A percentile compares a stretch with the other conserved stretches of the same genome.
Evolutionary conservation across 129 eudicot genomes (phyloP).

Genomic region (Ambrosia trifida): DNA sequence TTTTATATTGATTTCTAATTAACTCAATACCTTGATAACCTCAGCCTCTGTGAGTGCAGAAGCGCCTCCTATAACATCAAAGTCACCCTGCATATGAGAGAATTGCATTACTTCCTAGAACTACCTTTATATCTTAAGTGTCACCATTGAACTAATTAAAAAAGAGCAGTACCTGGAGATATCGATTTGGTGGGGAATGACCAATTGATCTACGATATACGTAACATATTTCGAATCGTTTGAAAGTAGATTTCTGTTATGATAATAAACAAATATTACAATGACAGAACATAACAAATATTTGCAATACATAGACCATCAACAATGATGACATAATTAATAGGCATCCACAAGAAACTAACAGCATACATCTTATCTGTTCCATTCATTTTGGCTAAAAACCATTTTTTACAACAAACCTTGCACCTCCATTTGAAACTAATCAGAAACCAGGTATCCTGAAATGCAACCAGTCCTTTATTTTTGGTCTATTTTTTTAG

Average conservation of each 20-base stretch:
- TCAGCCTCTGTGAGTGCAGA: constrained; percentile 86
- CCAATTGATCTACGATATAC: constrained; percentile 92
- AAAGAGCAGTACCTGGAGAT: constrained; percentile 65
- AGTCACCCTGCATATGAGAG: constrained; percentile 64
- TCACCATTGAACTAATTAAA: constrained; percentile 17
- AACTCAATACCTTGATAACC: constrained; percentile 63
- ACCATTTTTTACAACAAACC: not conserved
- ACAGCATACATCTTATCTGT: not conserved
- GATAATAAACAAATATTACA: constrained; percentile 18
- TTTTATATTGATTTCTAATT: not conserved
- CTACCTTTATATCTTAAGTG: constrained; percentile 13
- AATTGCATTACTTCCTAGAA: constrained; percentile 9
- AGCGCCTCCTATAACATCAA: constrained; percentile 91
- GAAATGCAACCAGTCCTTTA: not conserved
- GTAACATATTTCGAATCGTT: constrained; percentile 77
- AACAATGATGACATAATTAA: not conserved
- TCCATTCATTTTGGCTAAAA: constrained; percentile 1
- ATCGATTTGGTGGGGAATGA: constrained; percentile 90
- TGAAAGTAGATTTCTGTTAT: constrained; percentile 79
- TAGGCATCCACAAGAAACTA: constrained; percentile 4
- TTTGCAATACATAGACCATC: constrained; percentile 1
- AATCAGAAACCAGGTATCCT: not conserved
- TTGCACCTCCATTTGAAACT: not conserved
- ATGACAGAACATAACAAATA: not conserved
- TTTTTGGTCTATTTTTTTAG: not conserved